Base-by-base conservation (phyloP, 2,329 filamentous ascomycete species). In the Colletotrichum sp. region DNA sequence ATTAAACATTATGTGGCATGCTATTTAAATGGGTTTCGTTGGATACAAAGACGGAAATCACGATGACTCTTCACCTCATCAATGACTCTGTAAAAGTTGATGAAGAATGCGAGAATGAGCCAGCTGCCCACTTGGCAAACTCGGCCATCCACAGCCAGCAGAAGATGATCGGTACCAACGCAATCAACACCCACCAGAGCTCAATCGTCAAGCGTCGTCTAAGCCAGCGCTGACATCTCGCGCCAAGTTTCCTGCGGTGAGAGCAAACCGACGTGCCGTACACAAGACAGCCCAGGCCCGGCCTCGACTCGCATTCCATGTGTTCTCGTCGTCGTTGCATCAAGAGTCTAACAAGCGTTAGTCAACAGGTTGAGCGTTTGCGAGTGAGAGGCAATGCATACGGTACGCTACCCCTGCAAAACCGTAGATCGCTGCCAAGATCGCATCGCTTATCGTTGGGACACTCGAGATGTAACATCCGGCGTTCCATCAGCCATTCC, bases 401-500 rank as follows among this genome's bases (percentile, higher is more conserved):
- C 91, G 86, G 87, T 0, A 93, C 88, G 71, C 89, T 92, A 3
- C 91, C 91, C 48, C 90, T 84, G 78, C 91, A 93, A 82, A 93
- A 93, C 32, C 87, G 85, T 62, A 90, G 80, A 79, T 93, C 91
- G 76, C 89, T 92, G 6, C 90, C 87, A 34, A 93, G 80, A 76
- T 92, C 91, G 76, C 91, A 93, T 15, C 86, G 84, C 70, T 83
- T 83, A 77, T 91, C 86, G 71, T 91, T 91, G 6, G 93, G 93
- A 78, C 92, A 93, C 78, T 94, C 90, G 10, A 95, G 88, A 73
- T 93, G 91, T 43, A 92, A 85, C 61, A 85, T 88, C 21, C 92
- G 88, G 15, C 93, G 89, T 78, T 93, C 88, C 74, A 94, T 87
- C 6, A 95, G 86, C 93, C 93, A 95, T 73, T 90, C 89, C 15